These are phyloP conservation scores for Acanthamoeba castellanii DNA, from an alignment of 208 protist species.

Conservation along the genomic window DNA sequence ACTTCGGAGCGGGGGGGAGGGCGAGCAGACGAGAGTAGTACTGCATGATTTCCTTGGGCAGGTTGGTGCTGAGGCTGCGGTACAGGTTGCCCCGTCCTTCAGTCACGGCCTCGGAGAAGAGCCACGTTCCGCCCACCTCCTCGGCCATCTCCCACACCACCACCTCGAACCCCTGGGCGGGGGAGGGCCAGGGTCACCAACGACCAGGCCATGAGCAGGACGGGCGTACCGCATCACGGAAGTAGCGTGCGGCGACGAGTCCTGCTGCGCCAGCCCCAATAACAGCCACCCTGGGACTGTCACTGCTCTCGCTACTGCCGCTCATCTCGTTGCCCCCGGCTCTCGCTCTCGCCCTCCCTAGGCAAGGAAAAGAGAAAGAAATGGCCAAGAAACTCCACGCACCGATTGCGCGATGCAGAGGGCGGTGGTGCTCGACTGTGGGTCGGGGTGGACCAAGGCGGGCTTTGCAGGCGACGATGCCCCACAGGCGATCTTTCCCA, in stretches of 20 bases:
- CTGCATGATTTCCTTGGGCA: constrained; percentile 75
- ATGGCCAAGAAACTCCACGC: no score
- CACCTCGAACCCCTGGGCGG: constrained; percentile 1
- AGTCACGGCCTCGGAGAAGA: constrained; percentile 2
- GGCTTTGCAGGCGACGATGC: not conserved
- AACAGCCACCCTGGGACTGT: not conserved
- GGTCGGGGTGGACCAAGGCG: not conserved
- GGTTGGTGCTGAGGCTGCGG: constrained; percentile 72
- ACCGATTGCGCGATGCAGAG: no score
- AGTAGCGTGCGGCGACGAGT: constrained; percentile 57
- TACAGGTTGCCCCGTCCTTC: constrained; percentile 42
- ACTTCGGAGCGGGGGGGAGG: no score
- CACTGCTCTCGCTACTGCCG: no score
- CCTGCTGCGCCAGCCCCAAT: constrained; percentile 63
- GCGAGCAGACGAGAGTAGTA: no score
- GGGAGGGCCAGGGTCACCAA: no score
- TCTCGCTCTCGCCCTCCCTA: no score
- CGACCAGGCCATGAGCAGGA: no score
- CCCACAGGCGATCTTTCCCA: not conserved
- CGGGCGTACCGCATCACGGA: not conserved
- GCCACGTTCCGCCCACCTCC: constrained; percentile 52
- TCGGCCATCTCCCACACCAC: constrained; percentile 22
- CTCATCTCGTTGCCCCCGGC: no score
- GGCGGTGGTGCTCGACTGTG: constrained; percentile 11
- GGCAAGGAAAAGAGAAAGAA: no score